A percentile compares a stretch with the other conserved stretches of the same genome.
Evolutionary conservation across 1,284 basidiomycete species (phyloP).

Genomic region (Cutaneotrichosporon sp.): DNA sequence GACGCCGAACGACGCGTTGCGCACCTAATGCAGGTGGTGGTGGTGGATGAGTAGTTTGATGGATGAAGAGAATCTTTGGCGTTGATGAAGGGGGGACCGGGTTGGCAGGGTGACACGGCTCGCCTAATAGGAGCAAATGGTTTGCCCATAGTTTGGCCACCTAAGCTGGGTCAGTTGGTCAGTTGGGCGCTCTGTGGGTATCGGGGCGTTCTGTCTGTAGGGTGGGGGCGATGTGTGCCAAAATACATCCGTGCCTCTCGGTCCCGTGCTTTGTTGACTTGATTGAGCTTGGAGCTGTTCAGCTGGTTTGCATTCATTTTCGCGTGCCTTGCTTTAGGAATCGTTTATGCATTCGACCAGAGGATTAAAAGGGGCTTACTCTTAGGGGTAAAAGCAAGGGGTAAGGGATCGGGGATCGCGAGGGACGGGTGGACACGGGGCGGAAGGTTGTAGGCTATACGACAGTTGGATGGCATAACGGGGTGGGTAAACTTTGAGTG

Average conservation of each 20-base stretch:
- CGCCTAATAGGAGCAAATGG: background rate
- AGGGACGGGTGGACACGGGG: no score
- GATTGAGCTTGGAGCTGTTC: background rate
- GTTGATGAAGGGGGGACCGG: background rate
- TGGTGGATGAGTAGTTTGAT: background rate
- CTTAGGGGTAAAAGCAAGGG: no score
- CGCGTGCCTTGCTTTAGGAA: no score
- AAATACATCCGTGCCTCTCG: background rate
- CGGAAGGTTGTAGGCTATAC: no score
- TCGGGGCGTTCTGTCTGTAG: no score
- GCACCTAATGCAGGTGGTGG: constrained; percentile 2
- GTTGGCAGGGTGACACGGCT: background rate
- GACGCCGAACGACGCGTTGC: constrained; percentile 6
- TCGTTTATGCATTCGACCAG: no score
- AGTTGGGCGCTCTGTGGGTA: no score
- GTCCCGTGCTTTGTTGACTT: background rate
- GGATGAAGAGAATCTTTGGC: background rate
- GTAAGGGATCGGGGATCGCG: no score
- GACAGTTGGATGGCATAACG: no score
- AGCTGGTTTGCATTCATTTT: background rate
- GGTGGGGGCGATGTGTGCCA: background rate
- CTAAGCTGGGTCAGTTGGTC: no score
- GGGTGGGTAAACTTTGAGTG: no score
- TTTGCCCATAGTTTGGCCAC: background rate
- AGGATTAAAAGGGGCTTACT: no score